Percentiles rank a stretch among this genome's conserved stretches.
These are phyloP conservation scores for Jatropha curcas DNA, from an alignment of 345 rosid genomes.

Conservation along the genomic window DNA sequence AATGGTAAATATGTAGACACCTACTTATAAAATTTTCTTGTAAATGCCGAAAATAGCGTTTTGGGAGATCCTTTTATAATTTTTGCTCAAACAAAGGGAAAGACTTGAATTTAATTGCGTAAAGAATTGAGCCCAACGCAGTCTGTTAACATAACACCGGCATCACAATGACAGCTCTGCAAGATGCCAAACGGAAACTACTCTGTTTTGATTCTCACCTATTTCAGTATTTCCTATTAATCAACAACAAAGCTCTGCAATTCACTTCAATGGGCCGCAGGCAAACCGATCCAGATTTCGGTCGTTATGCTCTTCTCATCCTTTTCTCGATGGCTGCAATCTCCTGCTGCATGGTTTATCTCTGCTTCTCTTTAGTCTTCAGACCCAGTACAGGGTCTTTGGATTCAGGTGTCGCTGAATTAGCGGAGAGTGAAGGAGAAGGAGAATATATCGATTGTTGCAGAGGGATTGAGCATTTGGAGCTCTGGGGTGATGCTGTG, in stretches of 20 bases:
- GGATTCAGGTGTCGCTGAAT: background rate
- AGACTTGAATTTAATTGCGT: background rate
- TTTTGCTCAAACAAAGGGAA: no score
- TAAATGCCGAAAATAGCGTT: no score
- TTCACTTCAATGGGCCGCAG: slow-evolving; percentile 32
- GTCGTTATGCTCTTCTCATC: slow-evolving; percentile 25
- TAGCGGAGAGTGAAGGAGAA: slow-evolving; percentile 4
- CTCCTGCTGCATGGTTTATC: slow-evolving; percentile 33
- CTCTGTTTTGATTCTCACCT: background rate
- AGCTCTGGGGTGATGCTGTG: slow-evolving; percentile 51
- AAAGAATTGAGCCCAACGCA: background rate
- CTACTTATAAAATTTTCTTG: no score
- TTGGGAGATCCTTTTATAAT: no score
- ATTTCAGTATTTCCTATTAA: background rate
- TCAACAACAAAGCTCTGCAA: background rate
- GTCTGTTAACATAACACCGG: background rate
- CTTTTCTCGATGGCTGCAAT: slow-evolving; percentile 26
- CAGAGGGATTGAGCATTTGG: slow-evolving; percentile 44
- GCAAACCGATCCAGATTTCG: slow-evolving; percentile 25
- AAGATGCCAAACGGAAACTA: background rate
- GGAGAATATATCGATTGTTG: slow-evolving; percentile 30
- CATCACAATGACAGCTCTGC: background rate
- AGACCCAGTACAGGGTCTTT: slow-evolving; percentile 11
- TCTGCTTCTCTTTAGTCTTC: slow-evolving; percentile 25
- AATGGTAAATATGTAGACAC: no score